Conservation (phyloP, 75 land plant genomes). For the Pseudotsuga menziesii region DNA sequence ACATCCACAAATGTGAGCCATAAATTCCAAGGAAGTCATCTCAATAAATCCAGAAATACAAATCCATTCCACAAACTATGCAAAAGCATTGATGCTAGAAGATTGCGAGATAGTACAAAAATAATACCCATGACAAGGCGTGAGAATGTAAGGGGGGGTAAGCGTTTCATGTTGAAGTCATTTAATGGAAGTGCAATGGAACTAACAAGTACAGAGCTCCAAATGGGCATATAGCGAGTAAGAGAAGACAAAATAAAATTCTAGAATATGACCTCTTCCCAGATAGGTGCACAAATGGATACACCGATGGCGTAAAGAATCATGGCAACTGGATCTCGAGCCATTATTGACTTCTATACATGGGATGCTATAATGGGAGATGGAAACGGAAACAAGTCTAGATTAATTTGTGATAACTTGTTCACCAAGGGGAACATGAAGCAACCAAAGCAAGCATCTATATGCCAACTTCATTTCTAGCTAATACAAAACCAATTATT, state of each 20-base stretch:
- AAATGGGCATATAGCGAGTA: constrained; percentile 79
- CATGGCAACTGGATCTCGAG: constrained; percentile 90
- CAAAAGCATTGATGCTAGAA: constrained; percentile 80
- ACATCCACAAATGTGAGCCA: background rate
- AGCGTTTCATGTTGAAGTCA: constrained; percentile 84
- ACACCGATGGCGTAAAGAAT: constrained; percentile 76
- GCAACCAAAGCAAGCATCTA: constrained; percentile 76
- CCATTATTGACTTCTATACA: constrained; percentile 89
- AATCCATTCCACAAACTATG: constrained; percentile 99
- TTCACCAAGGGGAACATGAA: constrained; percentile 87
- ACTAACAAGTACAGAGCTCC: constrained; percentile 76
- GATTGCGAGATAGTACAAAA: constrained; percentile 74
- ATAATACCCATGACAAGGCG: constrained; percentile 92
- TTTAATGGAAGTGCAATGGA: constrained; percentile 82
- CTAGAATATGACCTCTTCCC: constrained; percentile 98
- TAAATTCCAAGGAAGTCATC: constrained; percentile 22
- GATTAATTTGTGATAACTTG: constrained; percentile 57
- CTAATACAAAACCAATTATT: constrained; percentile 78
- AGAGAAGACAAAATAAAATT: constrained; percentile 90
- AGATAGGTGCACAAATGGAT: constrained; percentile 85
- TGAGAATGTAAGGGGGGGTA: constrained; percentile 84
- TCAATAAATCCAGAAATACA: constrained; percentile 88
- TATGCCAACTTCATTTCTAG: constrained; percentile 68
- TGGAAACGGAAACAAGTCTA: constrained; percentile 55
- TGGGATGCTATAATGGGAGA: constrained; percentile 58